Percentiles rank a stretch among this genome's conserved stretches.
Evolutionary conservation across 164 flowering plant genomes (phyloP).

Genomic region (Vitis cinerea): DNA sequence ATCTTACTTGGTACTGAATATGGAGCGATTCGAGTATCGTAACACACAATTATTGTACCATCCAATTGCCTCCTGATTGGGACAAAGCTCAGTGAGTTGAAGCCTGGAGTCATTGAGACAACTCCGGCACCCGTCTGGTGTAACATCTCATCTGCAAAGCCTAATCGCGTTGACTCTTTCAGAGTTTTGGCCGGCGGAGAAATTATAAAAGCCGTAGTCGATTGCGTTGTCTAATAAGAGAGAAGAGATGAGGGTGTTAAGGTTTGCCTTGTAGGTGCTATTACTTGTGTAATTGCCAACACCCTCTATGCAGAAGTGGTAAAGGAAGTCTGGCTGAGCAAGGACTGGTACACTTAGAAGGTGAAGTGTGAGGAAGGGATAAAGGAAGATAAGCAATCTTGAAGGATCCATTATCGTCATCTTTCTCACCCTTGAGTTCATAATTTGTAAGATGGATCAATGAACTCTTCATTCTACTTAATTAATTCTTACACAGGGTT

Average conservation of each 20-base stretch:
- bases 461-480: too few relatives aligned
- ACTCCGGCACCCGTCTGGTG: slow-evolving; percentile 14
- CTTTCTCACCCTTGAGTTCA: too few relatives aligned
- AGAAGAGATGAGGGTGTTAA: slow-evolving; percentile 19
- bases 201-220: slow-evolving; percentile 28
- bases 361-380: background rate
- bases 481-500: too few relatives aligned
- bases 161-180: slow-evolving; percentile 25
- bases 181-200: slow-evolving; percentile 21
- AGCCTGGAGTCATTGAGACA: slow-evolving; percentile 14
- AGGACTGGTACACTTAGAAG: background rate
- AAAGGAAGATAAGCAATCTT: background rate
- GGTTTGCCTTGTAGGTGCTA: slow-evolving; percentile 26
- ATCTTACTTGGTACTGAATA: slow-evolving; percentile 2
- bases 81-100: slow-evolving; percentile 13
- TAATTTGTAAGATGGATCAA: too few relatives aligned
- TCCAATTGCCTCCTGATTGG: slow-evolving; percentile 22
- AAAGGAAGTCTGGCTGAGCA: slow-evolving; percentile 6
- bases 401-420: too few relatives aligned
- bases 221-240: slow-evolving; percentile 11
- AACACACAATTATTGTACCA: slow-evolving; percentile 34
- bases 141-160: slow-evolving; percentile 37
- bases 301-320: background rate
- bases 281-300: slow-evolving; percentile 20
- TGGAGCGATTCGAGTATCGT: slow-evolving; percentile 25